Evolutionary conservation across 768 basidiomycete genomes (phyloP).

Genomic region (Tricholoma sp.): DNA sequence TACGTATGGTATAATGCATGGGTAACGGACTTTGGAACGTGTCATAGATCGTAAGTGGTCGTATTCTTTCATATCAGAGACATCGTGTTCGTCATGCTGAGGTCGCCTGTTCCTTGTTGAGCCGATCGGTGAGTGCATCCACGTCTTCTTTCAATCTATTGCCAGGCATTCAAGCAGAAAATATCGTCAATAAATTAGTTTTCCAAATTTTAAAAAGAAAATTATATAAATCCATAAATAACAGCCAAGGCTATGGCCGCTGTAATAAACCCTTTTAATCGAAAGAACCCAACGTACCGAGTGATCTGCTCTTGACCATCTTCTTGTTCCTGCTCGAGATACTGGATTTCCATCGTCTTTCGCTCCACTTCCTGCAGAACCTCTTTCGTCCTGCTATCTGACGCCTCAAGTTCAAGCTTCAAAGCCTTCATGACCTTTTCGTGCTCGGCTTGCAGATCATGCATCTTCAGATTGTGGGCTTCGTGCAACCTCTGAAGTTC

Average conservation of each 20-base stretch:
- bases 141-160: slow-evolving; percentile 68
- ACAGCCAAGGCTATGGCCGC: slow-evolving; percentile 48
- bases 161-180: slow-evolving; percentile 18
- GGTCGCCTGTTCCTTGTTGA: slow-evolving; percentile 26
- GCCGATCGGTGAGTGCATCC: slow-evolving; percentile 40
- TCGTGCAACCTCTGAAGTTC: slow-evolving; percentile 75
- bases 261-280: slow-evolving; percentile 51
- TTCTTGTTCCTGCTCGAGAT: slow-evolving; percentile 74
- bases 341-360: slow-evolving; percentile 78
- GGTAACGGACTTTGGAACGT: slow-evolving; percentile 1
- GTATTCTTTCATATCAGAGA: slow-evolving; percentile 7
- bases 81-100: slow-evolving; percentile 16
- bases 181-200: slow-evolving; percentile 34
- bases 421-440: slow-evolving; percentile 50
- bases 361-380: slow-evolving; percentile 56
- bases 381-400: slow-evolving; percentile 44
- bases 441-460: slow-evolving; percentile 67
- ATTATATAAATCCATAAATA: slow-evolving; percentile 48
- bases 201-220: slow-evolving; percentile 16
- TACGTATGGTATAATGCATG: slow-evolving; percentile 5
- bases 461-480: slow-evolving; percentile 78
- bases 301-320: slow-evolving; percentile 71
- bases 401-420: slow-evolving; percentile 52
- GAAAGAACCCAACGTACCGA: slow-evolving; percentile 67
- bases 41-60: slow-evolving; percentile 4